A percentile compares a stretch with the other conserved stretches of the same genome.
phyloP scores from a whole-genome alignment of 192 early-diverging fungal genomes.

The Backusella sp. region DNA sequence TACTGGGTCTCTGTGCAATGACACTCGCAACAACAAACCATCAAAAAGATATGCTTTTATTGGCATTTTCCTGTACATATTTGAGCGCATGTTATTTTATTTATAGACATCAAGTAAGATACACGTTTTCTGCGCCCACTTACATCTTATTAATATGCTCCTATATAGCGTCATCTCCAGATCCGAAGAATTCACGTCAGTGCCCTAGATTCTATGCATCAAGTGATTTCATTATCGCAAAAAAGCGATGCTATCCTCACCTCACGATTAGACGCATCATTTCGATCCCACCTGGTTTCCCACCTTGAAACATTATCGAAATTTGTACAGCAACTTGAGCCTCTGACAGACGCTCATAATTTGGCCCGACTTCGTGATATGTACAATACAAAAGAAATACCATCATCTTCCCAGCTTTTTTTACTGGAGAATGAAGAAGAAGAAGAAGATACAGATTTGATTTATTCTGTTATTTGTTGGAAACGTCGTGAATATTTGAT shows the following conservation, averaged over 20 bases:
- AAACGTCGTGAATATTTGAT: slow-evolving; percentile 49
- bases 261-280: background rate
- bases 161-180: background rate
- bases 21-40: slow-evolving; percentile 19
- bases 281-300: background rate
- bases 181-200: background rate
- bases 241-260: background rate
- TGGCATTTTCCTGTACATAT: slow-evolving; percentile 30
- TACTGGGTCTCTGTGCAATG: background rate
- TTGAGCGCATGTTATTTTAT: background rate
- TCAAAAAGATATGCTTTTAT: slow-evolving; percentile 33
- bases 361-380: slow-evolving; percentile 46
- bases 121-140: background rate
- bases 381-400: slow-evolving; percentile 39
- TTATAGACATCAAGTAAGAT: slow-evolving; percentile 2
- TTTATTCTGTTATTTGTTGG: slow-evolving; percentile 41
- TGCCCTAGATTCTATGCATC: slow-evolving; percentile 4
- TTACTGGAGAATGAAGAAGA: background rate
- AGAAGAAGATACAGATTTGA: slow-evolving; percentile 30
- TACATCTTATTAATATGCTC: background rate
- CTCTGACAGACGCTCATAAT: slow-evolving; percentile 41
- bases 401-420: background rate
- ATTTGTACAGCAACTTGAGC: slow-evolving; percentile 9
- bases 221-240: slow-evolving; percentile 6
- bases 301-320: slow-evolving; percentile 1